A percentile compares a stretch with the other conserved stretches of the same genome.
These are phyloP conservation scores for Xylaria sp. DNA, from an alignment of 2,329 filamentous ascomycete species.

Conservation along the genomic window DNA sequence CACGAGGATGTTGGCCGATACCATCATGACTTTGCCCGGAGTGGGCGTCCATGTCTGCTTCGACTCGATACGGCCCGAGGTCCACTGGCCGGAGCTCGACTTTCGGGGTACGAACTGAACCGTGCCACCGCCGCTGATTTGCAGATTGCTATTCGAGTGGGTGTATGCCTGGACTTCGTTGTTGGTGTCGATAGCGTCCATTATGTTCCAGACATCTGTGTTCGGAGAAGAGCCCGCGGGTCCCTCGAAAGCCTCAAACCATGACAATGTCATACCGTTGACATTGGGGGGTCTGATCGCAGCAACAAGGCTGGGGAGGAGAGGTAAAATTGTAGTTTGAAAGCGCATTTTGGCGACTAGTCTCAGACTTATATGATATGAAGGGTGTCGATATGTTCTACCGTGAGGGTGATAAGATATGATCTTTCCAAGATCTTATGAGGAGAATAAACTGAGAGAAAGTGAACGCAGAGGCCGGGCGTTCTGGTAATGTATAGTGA, in stretches of 20 bases:
- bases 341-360: constrained; percentile 46
- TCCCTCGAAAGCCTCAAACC: constrained; percentile 48
- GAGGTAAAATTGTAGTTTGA: constrained; percentile 44
- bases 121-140: constrained; percentile 61
- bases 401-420: constrained; percentile 15
- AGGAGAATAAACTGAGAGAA: constrained; percentile 16
- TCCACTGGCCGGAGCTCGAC: constrained; percentile 58
- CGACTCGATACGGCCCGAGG: constrained; percentile 66
- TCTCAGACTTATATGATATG: constrained; percentile 31
- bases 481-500: constrained; percentile 22
- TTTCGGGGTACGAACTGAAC: constrained; percentile 63
- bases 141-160: constrained; percentile 59
- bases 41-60: constrained; percentile 59
- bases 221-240: constrained; percentile 44
- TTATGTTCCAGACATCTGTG: constrained; percentile 44
- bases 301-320: constrained; percentile 46
- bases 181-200: constrained; percentile 59
- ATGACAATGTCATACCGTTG: constrained; percentile 45
- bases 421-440: constrained; percentile 17
- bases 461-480: constrained; percentile 34
- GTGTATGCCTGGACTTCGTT: constrained; percentile 64
- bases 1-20: constrained; percentile 61
- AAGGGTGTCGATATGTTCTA: constrained; percentile 30
- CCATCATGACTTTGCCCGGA: constrained; percentile 58
- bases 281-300: constrained; percentile 47